A percentile compares a stretch with the other conserved stretches of the same genome.
These are phyloP conservation scores for Aspergillus sergii DNA, from an alignment of 2,329 filamentous ascomycete genomes.

Conservation along the genomic window DNA sequence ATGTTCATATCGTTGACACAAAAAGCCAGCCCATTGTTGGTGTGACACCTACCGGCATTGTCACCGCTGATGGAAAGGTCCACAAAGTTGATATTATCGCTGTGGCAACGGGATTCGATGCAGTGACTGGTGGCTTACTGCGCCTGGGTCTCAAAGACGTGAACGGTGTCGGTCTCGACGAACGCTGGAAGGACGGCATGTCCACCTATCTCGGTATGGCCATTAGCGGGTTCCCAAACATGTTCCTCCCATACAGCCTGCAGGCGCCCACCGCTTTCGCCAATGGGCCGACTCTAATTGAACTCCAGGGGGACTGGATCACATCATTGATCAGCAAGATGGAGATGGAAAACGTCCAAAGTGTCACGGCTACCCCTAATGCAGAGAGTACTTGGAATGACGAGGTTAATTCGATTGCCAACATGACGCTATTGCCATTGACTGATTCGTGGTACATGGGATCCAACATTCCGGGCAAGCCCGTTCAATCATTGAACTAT, in stretches of 20 bases:
- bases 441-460: not conserved
- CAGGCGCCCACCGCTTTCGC: constrained; percentile 51
- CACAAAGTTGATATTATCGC: constrained; percentile 41
- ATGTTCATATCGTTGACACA: not conserved
- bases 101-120: constrained; percentile 44
- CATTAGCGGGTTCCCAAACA: constrained; percentile 44
- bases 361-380: not conserved
- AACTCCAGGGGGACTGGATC: constrained; percentile 48
- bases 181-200: constrained; percentile 32
- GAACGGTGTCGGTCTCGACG: constrained; percentile 29
- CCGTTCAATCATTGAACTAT: not conserved
- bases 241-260: constrained; percentile 53
- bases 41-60: not conserved
- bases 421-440: not conserved
- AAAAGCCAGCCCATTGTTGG: not conserved
- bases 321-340: constrained; percentile 48
- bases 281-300: constrained; percentile 48
- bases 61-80: constrained; percentile 31
- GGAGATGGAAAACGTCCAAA: not conserved
- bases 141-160: constrained; percentile 36
- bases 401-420: not conserved
- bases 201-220: constrained; percentile 42
- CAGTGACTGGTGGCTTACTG: constrained; percentile 10
- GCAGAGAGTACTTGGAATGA: not conserved
- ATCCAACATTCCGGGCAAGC: not conserved